phyloP scores from a whole-genome alignment of 306 rosid genomes.

The Cicer judaicum region DNA sequence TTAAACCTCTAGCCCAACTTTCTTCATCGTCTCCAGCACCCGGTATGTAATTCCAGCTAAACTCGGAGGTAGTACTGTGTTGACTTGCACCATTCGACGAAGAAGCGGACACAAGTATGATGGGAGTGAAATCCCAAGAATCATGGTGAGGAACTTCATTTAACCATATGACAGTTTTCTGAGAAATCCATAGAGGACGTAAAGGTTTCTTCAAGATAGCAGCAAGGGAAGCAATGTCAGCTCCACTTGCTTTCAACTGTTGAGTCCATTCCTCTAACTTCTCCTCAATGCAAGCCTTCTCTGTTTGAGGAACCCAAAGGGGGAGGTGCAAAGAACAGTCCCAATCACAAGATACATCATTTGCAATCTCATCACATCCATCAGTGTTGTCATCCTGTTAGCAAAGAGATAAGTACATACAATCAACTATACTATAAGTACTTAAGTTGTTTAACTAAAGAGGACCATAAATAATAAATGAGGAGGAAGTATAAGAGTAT shows the following conservation, averaged over 20 bases:
- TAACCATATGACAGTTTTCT: slow-evolving; percentile 84
- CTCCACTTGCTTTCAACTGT: slow-evolving; percentile 66
- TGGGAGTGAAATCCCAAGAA: slow-evolving; percentile 95
- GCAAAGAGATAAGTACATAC: not conserved
- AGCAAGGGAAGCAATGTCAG: slow-evolving; percentile 76
- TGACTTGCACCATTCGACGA: slow-evolving; percentile 55
- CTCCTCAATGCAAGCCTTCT: slow-evolving; percentile 72
- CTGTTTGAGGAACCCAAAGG: slow-evolving; percentile 81
- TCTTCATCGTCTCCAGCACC: slow-evolving; percentile 98
- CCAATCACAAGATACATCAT: slow-evolving; percentile 57
- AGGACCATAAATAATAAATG: too few relatives aligned
- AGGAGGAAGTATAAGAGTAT: not conserved
- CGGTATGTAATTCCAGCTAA: slow-evolving; percentile 89
- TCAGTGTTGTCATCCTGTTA: slow-evolving; percentile 54
- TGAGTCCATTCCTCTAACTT: slow-evolving; percentile 79
- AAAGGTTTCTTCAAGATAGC: slow-evolving; percentile 73
- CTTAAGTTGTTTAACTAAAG: too few relatives aligned
- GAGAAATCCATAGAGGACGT: slow-evolving; percentile 95
- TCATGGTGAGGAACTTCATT: slow-evolving; percentile 91
- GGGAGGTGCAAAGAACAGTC: slow-evolving; percentile 95
- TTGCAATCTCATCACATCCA: slow-evolving; percentile 32
- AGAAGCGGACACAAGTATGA: slow-evolving; percentile 85
- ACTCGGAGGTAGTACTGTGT: slow-evolving; percentile 68
- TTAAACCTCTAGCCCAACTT: slow-evolving; percentile 89
- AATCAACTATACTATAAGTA: not conserved